Evolutionary conservation across 768 basidiomycete genomes (phyloP).

Genomic region (Arthromyces matolae): DNA sequence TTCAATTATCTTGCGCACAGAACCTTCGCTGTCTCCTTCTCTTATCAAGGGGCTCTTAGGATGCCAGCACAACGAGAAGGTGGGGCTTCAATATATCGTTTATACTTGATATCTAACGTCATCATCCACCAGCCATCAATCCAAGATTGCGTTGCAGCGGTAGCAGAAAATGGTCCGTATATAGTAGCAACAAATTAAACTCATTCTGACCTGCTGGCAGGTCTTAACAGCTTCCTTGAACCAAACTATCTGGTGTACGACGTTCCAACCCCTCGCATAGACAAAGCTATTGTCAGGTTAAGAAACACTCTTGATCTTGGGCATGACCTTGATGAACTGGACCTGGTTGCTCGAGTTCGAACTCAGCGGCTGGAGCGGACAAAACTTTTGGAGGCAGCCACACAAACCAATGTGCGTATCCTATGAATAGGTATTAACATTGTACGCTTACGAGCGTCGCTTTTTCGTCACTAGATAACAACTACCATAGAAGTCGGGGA

Average conservation of each 20-base stretch:
- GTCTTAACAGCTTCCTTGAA: constrained; percentile 57
- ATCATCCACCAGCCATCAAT: constrained; percentile 85
- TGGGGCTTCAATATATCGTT: too few relatives aligned
- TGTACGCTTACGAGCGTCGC: too few relatives aligned
- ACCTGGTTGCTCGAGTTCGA: constrained; percentile 37
- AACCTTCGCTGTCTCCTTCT: constrained; percentile 60
- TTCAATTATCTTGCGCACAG: constrained; percentile 30
- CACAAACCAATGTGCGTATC: constrained; percentile 44
- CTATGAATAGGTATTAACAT: too few relatives aligned
- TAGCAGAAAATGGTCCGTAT: constrained; percentile 60
- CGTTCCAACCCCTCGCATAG: constrained; percentile 42
- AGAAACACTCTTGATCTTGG: constrained; percentile 31
- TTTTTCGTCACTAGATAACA: constrained; percentile 28
- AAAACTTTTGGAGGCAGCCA: constrained; percentile 36
- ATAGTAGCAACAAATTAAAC: background rate
- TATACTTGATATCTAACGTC: too few relatives aligned
- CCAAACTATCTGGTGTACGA: constrained; percentile 55
- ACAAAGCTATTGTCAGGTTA: constrained; percentile 33
- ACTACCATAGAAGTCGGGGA: constrained; percentile 58
- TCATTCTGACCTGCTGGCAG: constrained; percentile 29
- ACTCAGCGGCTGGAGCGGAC: constrained; percentile 45
- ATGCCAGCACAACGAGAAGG: constrained; percentile 86
- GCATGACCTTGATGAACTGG: constrained; percentile 28
- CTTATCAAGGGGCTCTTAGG: constrained; percentile 59
- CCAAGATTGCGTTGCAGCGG: constrained; percentile 62